phyloP scores from a whole-genome alignment of 441 rosid genomes.

The Populus hybrid region DNA sequence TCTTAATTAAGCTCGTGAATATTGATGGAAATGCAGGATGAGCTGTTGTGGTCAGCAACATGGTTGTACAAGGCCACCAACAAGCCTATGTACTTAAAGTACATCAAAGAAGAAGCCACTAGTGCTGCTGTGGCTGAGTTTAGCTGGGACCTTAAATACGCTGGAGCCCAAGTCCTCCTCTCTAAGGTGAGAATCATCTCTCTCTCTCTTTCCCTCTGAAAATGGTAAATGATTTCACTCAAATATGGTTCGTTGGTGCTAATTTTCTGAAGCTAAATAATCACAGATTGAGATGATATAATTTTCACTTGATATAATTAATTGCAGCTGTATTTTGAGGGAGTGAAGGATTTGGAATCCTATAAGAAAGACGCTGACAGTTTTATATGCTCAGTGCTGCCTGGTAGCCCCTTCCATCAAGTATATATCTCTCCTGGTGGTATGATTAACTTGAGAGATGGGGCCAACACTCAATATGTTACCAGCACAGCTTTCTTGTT shows the following conservation, averaged over 20 bases:
- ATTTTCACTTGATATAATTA: not conserved
- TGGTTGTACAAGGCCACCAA: conserved; percentile 74
- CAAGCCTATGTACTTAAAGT: conserved; percentile 34
- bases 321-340: conserved; percentile 54
- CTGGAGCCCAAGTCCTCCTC: conserved; percentile 75
- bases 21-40: conserved; percentile 48
- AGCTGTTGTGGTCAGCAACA: conserved; percentile 90
- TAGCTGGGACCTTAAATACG: conserved; percentile 93
- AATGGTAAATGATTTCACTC: not conserved
- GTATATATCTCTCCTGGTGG: conserved; percentile 47
- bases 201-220: not conserved
- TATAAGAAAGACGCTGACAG: conserved; percentile 70
- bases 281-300: no score
- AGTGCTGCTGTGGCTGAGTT: conserved; percentile 67
- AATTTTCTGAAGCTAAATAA: not conserved
- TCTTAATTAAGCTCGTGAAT: not conserved
- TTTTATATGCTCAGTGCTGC: conserved; percentile 67
- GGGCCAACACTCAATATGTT: conserved; percentile 82
- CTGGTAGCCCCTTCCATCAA: conserved; percentile 69
- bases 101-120: conserved; percentile 53
- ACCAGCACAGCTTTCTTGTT: conserved; percentile 65
- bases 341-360: conserved; percentile 32
- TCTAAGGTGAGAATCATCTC: conserved; percentile 36
- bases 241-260: not conserved
- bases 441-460: conserved; percentile 73